Evolutionary conservation across 345 rosid genomes (phyloP).

Genomic region (Odontarrhena argentea): DNA sequence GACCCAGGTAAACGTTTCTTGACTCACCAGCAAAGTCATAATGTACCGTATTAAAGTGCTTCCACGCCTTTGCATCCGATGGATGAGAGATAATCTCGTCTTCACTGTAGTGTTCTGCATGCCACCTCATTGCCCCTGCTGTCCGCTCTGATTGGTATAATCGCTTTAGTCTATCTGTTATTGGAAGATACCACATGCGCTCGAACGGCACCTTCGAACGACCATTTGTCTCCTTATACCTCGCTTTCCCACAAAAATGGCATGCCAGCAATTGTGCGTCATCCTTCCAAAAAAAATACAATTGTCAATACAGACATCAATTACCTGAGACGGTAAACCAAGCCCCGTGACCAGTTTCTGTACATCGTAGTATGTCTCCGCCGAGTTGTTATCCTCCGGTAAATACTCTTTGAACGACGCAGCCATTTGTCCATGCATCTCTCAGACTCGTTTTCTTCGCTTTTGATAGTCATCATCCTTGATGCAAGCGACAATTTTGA

Average conservation of each 20-base stretch:
- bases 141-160: background rate
- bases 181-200: background rate
- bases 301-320: background rate
- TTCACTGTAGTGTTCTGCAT: no score
- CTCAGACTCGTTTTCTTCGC: no score
- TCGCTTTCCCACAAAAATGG: background rate
- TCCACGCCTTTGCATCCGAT: no score
- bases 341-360: background rate
- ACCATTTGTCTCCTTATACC: background rate
- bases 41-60: no score
- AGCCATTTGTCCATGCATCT: no score
- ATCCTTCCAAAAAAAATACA: background rate
- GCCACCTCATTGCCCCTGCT: background rate
- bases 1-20: no score
- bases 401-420: background rate
- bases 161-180: background rate
- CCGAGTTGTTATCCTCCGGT: no score
- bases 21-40: no score
- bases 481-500: background rate
- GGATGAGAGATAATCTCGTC: no score
- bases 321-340: background rate
- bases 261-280: background rate
- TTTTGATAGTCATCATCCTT: background rate
- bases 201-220: background rate
- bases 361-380: no score